Percentiles rank a stretch among this genome's conserved stretches.
Conservation (phyloP, 441 rosid genomes). For the Euphorbia celastroides region DNA sequence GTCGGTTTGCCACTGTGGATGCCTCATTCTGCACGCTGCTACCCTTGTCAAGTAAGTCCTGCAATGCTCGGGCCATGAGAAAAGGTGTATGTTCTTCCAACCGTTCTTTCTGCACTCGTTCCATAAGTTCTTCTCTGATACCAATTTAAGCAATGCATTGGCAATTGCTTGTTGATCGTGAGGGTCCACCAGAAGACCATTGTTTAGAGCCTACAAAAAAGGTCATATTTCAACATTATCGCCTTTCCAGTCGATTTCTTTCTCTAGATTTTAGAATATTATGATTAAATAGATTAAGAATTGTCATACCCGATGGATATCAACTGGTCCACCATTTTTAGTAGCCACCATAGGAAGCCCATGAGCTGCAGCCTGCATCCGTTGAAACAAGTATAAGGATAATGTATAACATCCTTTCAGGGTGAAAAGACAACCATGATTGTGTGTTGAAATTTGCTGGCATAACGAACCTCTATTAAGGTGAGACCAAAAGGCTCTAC, state of each 20-base stretch:
- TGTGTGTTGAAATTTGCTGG: background rate
- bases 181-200: constrained; percentile 93
- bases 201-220: constrained; percentile 64
- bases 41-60: constrained; percentile 94
- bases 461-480: constrained; percentile 67
- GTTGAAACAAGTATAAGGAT: constrained; percentile 14
- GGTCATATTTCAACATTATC: background rate
- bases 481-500: constrained; percentile 99
- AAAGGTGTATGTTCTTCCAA: constrained; percentile 93
- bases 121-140: constrained; percentile 93
- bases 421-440: constrained; percentile 3
- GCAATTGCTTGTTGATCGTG: constrained; percentile 86
- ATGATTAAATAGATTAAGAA: background rate
- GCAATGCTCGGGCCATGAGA: constrained; percentile 98
- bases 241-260: constrained; percentile 1
- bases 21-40: constrained; percentile 90
- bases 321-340: constrained; percentile 96
- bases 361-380: constrained; percentile 87
- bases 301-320: constrained; percentile 60
- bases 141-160: constrained; percentile 79
- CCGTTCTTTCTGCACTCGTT: constrained; percentile 80
- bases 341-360: constrained; percentile 99
- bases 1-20: constrained; percentile 92
- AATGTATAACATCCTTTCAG: constrained; percentile 7
- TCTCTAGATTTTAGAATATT: background rate